These are phyloP conservation scores for Cucumis variabilis DNA, from an alignment of 331 rosid genomes.

Conservation along the genomic window DNA sequence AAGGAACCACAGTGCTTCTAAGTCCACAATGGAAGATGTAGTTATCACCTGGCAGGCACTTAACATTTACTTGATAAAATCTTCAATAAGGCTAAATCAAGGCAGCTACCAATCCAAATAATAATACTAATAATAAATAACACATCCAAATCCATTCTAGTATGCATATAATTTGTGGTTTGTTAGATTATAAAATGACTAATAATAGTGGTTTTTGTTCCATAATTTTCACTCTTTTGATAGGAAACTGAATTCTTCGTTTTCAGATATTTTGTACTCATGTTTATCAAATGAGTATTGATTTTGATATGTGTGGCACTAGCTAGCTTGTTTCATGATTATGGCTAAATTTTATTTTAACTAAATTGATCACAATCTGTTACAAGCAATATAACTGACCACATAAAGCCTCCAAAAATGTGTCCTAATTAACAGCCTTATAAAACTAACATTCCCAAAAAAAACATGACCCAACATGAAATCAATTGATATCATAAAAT, in stretches of 20 bases:
- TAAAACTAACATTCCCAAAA: not conserved
- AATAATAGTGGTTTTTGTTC: not conserved
- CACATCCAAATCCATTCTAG: too few relatives aligned
- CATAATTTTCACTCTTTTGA: not conserved
- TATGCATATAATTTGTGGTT: too few relatives aligned
- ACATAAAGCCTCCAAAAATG: not conserved
- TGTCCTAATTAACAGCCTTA: not conserved
- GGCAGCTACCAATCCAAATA: too few relatives aligned
- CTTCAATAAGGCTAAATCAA: too few relatives aligned
- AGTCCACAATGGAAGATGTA: too few relatives aligned
- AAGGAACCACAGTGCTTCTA: too few relatives aligned
- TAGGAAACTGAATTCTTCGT: constrained; percentile 6
- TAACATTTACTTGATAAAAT: too few relatives aligned
- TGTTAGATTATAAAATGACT: not conserved
- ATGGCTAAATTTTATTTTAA: not conserved
- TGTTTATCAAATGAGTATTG: constrained; percentile 1
- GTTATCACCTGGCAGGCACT: too few relatives aligned
- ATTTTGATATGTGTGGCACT: not conserved
- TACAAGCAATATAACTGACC: not conserved
- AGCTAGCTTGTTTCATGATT: not conserved
- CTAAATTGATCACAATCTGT: not conserved
- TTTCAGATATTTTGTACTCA: not conserved
- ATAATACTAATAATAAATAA: too few relatives aligned
- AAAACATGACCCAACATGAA: not conserved
- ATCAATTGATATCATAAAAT: not conserved